These are phyloP conservation scores for Leccinum subgranulosum DNA, from an alignment of 768 basidiomycete species.

Conservation along the genomic window DNA sequence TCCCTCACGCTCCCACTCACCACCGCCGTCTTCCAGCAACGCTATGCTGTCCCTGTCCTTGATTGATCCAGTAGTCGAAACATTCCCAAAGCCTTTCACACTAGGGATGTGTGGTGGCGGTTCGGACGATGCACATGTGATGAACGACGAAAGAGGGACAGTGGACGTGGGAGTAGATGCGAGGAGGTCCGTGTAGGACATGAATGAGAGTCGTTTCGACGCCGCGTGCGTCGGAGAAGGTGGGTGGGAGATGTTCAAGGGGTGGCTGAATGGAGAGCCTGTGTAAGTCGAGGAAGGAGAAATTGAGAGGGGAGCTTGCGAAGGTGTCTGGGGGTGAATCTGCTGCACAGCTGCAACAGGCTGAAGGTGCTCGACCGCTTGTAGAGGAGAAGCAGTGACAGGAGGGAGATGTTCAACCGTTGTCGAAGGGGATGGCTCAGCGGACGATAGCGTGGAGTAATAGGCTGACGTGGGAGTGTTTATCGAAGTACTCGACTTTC, in stretches of 20 bases:
- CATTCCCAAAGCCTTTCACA: constrained; percentile 45
- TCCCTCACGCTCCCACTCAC: constrained; percentile 88
- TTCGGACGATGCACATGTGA: constrained; percentile 54
- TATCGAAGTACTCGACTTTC: constrained; percentile 27
- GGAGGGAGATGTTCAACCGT: constrained; percentile 33
- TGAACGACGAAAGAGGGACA: constrained; percentile 69
- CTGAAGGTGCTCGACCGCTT: constrained; percentile 20
- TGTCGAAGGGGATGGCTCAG: constrained; percentile 38
- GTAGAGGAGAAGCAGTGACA: constrained; percentile 19
- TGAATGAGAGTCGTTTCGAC: constrained; percentile 80
- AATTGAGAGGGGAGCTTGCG: constrained; percentile 7
- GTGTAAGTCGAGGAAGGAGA: constrained; percentile 27
- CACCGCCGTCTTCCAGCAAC: constrained; percentile 63
- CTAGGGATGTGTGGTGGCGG: constrained; percentile 74
- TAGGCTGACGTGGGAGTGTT: constrained; percentile 50
- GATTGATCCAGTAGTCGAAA: constrained; percentile 27
- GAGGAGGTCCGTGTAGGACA: constrained; percentile 85
- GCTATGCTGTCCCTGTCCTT: constrained; percentile 40
- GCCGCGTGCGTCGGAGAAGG: constrained; percentile 46
- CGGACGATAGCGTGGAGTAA: constrained; percentile 40
- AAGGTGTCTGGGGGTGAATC: constrained; percentile 17
- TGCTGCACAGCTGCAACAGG: constrained; percentile 6
- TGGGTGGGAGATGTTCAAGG: constrained; percentile 30
- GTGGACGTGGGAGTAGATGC: constrained; percentile 71
- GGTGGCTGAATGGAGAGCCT: constrained; percentile 23